These are phyloP conservation scores for Silene uniflora DNA, from an alignment of 148 eudicot species.

Conservation along the genomic window DNA sequence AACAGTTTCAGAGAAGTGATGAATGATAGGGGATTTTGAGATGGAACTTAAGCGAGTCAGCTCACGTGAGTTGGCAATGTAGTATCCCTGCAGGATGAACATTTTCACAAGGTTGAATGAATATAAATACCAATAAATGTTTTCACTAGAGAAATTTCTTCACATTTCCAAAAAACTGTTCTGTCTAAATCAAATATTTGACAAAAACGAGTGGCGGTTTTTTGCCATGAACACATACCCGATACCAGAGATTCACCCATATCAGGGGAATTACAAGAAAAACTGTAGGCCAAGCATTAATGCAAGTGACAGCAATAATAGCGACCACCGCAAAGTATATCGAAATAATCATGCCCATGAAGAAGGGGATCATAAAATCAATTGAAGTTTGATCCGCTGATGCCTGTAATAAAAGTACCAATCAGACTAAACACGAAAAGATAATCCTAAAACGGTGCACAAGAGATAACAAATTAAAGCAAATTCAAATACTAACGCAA, in stretches of 20 bases:
- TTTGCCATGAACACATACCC: slow-evolving; percentile 16
- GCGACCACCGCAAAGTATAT: slow-evolving; percentile 41
- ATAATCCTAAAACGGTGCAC: not conserved
- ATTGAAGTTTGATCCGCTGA: slow-evolving; percentile 52
- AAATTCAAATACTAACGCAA: not conserved
- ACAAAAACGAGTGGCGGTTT: not conserved
- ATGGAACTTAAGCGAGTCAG: slow-evolving; percentile 29
- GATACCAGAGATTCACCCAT: slow-evolving; percentile 29
- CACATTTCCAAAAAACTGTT: not conserved
- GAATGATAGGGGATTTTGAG: slow-evolving; percentile 29
- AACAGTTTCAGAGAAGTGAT: slow-evolving; percentile 30
- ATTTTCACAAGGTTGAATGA: not conserved
- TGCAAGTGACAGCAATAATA: slow-evolving; percentile 39
- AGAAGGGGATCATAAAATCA: slow-evolving; percentile 45
- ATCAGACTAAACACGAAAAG: slow-evolving; percentile 15
- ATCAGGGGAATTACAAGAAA: slow-evolving; percentile 20
- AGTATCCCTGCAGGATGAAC: slow-evolving; percentile 22
- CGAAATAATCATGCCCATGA: slow-evolving; percentile 30
- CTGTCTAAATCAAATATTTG: not conserved
- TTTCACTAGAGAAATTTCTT: not conserved
- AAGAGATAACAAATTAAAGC: not conserved
- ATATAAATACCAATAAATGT: not conserved
- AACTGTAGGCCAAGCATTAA: slow-evolving; percentile 56
- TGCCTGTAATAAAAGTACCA: slow-evolving; percentile 36
- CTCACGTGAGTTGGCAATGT: slow-evolving; percentile 30